Evolutionary conservation across 106 monocot species (phyloP).

Genomic region (Amphibolis antarctica): DNA sequence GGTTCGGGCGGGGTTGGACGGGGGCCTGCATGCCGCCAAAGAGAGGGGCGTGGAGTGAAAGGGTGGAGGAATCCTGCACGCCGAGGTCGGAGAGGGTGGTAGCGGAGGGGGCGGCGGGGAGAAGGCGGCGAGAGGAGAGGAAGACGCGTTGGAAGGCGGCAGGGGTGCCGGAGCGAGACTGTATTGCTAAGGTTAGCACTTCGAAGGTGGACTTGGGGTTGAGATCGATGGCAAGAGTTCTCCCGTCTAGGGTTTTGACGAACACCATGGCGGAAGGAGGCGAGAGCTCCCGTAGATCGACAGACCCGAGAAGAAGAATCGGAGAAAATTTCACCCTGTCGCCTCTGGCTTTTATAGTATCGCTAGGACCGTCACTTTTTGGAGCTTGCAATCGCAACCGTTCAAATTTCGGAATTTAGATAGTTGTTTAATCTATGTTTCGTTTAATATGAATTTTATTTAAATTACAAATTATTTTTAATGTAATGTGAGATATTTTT

Average conservation of each 20-base stretch:
- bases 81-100: constrained; percentile 24
- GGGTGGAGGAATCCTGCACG: no score
- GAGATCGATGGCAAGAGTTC: constrained; percentile 48
- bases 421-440: no score
- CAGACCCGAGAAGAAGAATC: no score
- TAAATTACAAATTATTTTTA: no score
- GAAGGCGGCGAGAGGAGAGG: constrained; percentile 25
- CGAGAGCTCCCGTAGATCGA: neutral
- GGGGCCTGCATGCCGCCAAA: neutral
- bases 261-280: constrained; percentile 37
- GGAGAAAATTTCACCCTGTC: no score
- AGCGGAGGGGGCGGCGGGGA: constrained; percentile 22
- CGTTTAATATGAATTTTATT: no score
- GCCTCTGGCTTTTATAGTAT: no score
- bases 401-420: no score
- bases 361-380: no score
- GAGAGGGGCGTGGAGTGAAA: no score
- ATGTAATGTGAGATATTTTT: no score
- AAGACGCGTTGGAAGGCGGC: constrained; percentile 31
- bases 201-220: constrained; percentile 32
- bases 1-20: constrained; percentile 33
- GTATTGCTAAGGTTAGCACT: constrained; percentile 26
- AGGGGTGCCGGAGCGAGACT: constrained; percentile 28
- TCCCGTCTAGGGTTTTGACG: constrained; percentile 40
- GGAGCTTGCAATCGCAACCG: no score